Conservation (phyloP, 2,329 filamentous ascomycete species). For the Tolypocladium album region DNA sequence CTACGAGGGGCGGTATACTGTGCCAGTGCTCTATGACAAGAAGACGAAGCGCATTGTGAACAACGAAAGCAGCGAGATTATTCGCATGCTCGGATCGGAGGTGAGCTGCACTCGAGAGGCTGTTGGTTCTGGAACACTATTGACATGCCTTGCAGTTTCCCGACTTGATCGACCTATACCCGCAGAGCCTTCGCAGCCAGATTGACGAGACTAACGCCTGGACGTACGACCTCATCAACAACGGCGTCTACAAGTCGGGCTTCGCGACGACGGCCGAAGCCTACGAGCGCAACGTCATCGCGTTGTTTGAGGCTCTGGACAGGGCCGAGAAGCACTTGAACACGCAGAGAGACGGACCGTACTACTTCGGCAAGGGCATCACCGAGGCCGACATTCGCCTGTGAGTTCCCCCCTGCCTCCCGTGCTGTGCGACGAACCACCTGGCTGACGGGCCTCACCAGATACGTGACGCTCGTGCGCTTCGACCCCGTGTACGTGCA, state of each 20-base stretch:
- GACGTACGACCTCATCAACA: constrained; percentile 67
- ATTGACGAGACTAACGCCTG: constrained; percentile 74
- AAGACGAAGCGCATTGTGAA: constrained; percentile 67
- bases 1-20: constrained; percentile 74
- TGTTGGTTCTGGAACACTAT: background rate
- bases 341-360: constrained; percentile 42
- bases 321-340: constrained; percentile 60
- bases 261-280: constrained; percentile 78
- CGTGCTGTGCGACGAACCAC: too few relatives aligned
- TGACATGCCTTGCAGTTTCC: constrained; percentile 48
- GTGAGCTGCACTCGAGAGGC: constrained; percentile 27
- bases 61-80: constrained; percentile 89
- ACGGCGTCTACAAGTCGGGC: constrained; percentile 64
- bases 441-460: constrained; percentile 11
- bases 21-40: constrained; percentile 78
- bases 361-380: constrained; percentile 61
- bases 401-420: constrained; percentile 20
- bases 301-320: constrained; percentile 70
- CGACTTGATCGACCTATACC: constrained; percentile 57
- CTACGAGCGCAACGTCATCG: constrained; percentile 62
- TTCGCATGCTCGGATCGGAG: constrained; percentile 75
- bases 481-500: constrained; percentile 78
- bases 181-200: constrained; percentile 45
- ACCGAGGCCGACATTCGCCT: constrained; percentile 79
- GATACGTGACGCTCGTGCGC: constrained; percentile 58